Percentiles rank a stretch among this genome's conserved stretches.
These are phyloP conservation scores for Diaporthe sp. DNA, from an alignment of 2,329 filamentous ascomycete genomes.

Conservation along the genomic window DNA sequence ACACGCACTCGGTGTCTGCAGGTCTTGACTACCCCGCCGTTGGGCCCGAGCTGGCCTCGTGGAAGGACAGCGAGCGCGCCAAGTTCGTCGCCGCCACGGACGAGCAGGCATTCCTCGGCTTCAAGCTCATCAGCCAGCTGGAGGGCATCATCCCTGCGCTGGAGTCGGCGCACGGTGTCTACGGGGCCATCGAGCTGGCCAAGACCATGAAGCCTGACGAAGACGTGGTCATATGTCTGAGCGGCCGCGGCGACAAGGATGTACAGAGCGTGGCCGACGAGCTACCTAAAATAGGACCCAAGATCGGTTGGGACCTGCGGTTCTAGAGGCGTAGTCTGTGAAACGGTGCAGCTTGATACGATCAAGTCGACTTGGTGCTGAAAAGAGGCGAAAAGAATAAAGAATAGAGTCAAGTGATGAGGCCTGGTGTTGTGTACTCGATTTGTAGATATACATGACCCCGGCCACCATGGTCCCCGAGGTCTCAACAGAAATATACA, in stretches of 20 bases:
- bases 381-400: background rate
- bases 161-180: constrained; percentile 94
- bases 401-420: background rate
- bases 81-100: constrained; percentile 94
- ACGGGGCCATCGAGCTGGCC: constrained; percentile 87
- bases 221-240: constrained; percentile 94
- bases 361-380: background rate
- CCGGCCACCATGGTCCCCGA: background rate
- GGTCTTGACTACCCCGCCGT: constrained; percentile 98
- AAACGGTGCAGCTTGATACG: background rate
- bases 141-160: constrained; percentile 98
- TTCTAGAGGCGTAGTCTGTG: constrained; percentile 59
- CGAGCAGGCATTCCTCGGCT: constrained; percentile 88
- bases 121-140: constrained; percentile 85
- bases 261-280: constrained; percentile 98
- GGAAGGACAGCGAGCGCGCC: constrained; percentile 92
- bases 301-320: constrained; percentile 82
- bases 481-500: background rate
- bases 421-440: background rate
- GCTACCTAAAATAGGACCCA: constrained; percentile 86
- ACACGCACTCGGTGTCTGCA: constrained; percentile 97
- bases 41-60: constrained; percentile 89
- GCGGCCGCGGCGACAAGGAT: constrained; percentile 96
- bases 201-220: constrained; percentile 92
- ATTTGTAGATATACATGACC: constrained; percentile 6